These are phyloP conservation scores for Paramecium bursaria DNA, from an alignment of 73 alveolate genomes.

Conservation along the genomic window DNA sequence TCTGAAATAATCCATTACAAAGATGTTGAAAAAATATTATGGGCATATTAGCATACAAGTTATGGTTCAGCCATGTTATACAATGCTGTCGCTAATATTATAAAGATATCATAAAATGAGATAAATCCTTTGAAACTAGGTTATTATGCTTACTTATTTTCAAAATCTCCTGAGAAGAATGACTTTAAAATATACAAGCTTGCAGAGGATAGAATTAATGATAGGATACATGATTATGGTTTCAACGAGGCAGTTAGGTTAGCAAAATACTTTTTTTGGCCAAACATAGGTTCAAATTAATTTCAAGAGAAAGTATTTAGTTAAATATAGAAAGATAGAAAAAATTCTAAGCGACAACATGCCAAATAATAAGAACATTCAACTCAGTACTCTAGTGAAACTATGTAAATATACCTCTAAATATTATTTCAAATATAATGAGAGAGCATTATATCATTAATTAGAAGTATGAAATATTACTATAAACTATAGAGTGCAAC, in stretches of 20 bases:
- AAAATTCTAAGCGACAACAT: slow-evolving; percentile 18
- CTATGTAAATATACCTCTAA: slow-evolving; percentile 52
- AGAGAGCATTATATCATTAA: slow-evolving; percentile 55
- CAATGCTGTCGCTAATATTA: slow-evolving; percentile 47
- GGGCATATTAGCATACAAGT: slow-evolving; percentile 58
- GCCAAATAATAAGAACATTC: slow-evolving; percentile 21
- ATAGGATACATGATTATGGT: slow-evolving; percentile 34
- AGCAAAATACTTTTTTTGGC: slow-evolving; percentile 46
- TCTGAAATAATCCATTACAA: slow-evolving; percentile 34
- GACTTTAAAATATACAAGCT: slow-evolving; percentile 61
- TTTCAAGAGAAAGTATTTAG: slow-evolving; percentile 8
- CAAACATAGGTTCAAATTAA: slow-evolving; percentile 53
- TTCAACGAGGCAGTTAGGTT: slow-evolving; percentile 15
- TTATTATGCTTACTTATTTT: slow-evolving; percentile 56
- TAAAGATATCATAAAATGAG: slow-evolving; percentile 64
- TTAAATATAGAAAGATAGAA: too few relatives aligned
- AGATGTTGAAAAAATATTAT: slow-evolving; percentile 57
- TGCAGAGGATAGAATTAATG: slow-evolving; percentile 28
- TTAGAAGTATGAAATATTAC: slow-evolving; percentile 25
- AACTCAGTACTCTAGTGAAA: slow-evolving; percentile 46
- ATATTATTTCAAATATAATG: slow-evolving; percentile 64
- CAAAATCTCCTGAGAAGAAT: slow-evolving; percentile 65
- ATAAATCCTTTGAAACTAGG: slow-evolving; percentile 61
- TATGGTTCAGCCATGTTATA: slow-evolving; percentile 58
- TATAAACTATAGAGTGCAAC: background rate